Base-by-base conservation (phyloP, 345 rosid species). In the Boechera retrofracta region DNA sequence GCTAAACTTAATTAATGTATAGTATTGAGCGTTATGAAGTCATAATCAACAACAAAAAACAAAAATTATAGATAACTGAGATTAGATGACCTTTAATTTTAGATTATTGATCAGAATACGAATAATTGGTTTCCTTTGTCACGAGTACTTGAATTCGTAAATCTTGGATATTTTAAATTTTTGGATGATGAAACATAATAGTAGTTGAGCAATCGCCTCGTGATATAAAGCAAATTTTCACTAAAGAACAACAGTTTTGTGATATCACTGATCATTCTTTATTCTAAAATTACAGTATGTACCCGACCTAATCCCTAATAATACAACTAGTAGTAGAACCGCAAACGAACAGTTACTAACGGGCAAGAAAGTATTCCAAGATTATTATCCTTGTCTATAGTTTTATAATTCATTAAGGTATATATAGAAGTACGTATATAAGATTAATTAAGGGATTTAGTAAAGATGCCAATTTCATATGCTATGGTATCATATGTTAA, bases 221-320 rank as follows among this genome's bases (percentile, higher is more conserved):
- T 47, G n/a, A 26, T 28, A 67, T 63, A 47, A 29, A 49, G 35
- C 24, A 41, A 11, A 3, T 5, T 26, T 31, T 7, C 26, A 53
- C 26, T 18, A 13, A 42, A 26, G 4, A 63, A 35, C 54, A 71
- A 55, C 28, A 9, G 70, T 64, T 60, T 51, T 28, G 64, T 48
- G 62, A 59, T 41, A 54, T 24, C 52, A 77, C 26, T 77, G 38
- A 54, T 69, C 12, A 61, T 62, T 70, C 13, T 63, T 53, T 36
- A 53, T 38, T 26, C 52, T 7, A 48, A 51, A 63, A 5, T 36
- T 35, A 38, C 28, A 36, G 7, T 10, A 13, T 18, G 7, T 10
- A 13, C 49, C 6, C 48, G 18, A 78, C 81, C 77, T 78, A 78
- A 78, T 72, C 77, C 64, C 64, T 59, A 39, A 11, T 36, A 56